Conservation (phyloP, 805 yeast genomes). For the Kuraishia hungarica region DNA sequence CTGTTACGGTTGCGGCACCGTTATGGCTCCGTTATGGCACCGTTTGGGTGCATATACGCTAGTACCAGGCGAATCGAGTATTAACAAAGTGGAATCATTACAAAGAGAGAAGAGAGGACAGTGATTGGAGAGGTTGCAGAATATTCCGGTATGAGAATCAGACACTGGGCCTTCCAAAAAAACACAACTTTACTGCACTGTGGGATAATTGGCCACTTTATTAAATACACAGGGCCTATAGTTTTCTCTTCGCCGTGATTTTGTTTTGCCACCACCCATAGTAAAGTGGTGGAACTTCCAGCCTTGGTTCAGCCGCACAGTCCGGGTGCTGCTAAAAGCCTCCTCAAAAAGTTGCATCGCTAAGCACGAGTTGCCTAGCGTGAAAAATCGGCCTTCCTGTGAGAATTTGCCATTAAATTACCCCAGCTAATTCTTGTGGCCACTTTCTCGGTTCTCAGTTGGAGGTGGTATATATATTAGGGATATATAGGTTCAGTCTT, state of each 20-base stretch:
- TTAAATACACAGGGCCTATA: no score
- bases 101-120: background rate
- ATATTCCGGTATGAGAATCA: background rate
- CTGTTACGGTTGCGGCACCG: no score
- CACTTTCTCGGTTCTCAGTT: background rate
- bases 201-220: no score
- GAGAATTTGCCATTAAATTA: background rate
- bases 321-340: background rate
- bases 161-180: no score
- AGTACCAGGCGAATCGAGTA: background rate
- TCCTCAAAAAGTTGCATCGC: background rate
- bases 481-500: background rate
- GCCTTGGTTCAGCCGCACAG: background rate
- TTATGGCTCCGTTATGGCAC: background rate
- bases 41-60: conserved; percentile 1
- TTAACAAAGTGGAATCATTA: background rate
- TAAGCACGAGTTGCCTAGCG: background rate
- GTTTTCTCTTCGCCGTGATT: no score
- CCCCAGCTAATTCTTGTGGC: background rate
- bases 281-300: background rate
- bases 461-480: background rate
- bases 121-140: background rate
- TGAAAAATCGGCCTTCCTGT: background rate
- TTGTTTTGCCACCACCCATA: no score
- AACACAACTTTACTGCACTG: no score